Base-by-base conservation (phyloP, 1,284 basidiomycete genomes). In the Marasmius sp. region DNA sequence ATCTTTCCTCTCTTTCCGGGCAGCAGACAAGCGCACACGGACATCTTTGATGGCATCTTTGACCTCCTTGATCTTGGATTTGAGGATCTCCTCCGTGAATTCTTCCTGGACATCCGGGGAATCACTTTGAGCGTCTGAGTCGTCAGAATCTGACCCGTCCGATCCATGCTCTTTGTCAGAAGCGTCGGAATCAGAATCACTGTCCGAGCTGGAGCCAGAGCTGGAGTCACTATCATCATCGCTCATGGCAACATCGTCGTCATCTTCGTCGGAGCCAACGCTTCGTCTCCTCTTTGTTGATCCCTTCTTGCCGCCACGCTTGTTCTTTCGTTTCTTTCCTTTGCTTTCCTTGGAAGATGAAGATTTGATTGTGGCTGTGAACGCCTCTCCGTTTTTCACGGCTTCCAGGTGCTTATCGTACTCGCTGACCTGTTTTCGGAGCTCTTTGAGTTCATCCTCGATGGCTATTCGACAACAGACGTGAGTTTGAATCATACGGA, bases 281-380 rank as follows among this genome's bases (percentile, higher is more conserved):
- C 67, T 72, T 60, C 76, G 79, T 52, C 72, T 72, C 43, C 79
- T 77, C 71, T 87, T 87, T 1, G 79, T 64, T 9, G 80, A 75
- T 10, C 76, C 74, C 55, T 71, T 68, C 68, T 78, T 80, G 36
- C 76, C 79, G 20, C 72, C 71, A 16, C 76, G 67, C 5, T 65
- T 65, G 62, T 79, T 79, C 73, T 85, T 86, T 54, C 85, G 76
- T 68, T 86, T 86, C 70, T 80, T 83, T 58, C 72, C 66, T 48
- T 53, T 61, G 47, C 57, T 61, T 22, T 68, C 59, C n/a, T 64
- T 41, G 20, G 45, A 16, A 54, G 68, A 69, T 51, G 61, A 59
- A 37, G 66, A 62, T 0, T 81, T 81, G 27, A 84, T 68, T 39
- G 65, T 71, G 6, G 81, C 78, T 27, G 69, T 74, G 64, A 83